A percentile compares a stretch with the other conserved stretches of the same genome.
Evolutionary conservation across 495 filamentous ascomycete species (phyloP).

Genomic region (Aspergillus panamensis): DNA sequence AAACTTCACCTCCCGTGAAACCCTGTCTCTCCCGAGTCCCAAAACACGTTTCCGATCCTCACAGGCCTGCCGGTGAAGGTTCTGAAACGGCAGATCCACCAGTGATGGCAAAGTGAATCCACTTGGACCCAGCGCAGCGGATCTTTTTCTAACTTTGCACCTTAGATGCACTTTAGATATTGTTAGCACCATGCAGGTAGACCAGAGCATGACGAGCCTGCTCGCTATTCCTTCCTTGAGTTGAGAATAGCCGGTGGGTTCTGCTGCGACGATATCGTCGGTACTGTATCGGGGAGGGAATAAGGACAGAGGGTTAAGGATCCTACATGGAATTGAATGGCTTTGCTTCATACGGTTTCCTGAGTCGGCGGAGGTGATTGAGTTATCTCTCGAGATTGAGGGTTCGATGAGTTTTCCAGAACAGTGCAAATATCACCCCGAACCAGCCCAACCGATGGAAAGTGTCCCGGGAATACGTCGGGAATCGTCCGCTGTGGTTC

Average conservation of each 20-base stretch:
- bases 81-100: slow-evolving; percentile 11
- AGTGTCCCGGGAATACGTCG: no score
- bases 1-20: not conserved
- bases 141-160: not conserved
- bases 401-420: no score
- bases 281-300: not conserved
- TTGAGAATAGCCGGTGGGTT: not conserved
- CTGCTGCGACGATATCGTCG: not conserved
- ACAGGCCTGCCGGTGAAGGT: slow-evolving; percentile 2
- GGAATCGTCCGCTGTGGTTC: no score
- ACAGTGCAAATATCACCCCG: no score
- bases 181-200: not conserved
- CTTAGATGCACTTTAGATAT: slow-evolving; percentile 3
- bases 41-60: not conserved
- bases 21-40: not conserved
- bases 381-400: not conserved
- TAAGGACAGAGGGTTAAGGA: not conserved
- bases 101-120: slow-evolving; percentile 7
- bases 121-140: not conserved
- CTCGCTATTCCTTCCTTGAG: slow-evolving; percentile 10
- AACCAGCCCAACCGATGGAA: no score
- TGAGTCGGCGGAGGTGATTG: not conserved
- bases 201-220: not conserved
- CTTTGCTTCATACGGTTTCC: not conserved
- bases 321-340: not conserved